phyloP scores from a whole-genome alignment of 495 filamentous ascomycete genomes.

The Neurospora tetrasperma region DNA sequence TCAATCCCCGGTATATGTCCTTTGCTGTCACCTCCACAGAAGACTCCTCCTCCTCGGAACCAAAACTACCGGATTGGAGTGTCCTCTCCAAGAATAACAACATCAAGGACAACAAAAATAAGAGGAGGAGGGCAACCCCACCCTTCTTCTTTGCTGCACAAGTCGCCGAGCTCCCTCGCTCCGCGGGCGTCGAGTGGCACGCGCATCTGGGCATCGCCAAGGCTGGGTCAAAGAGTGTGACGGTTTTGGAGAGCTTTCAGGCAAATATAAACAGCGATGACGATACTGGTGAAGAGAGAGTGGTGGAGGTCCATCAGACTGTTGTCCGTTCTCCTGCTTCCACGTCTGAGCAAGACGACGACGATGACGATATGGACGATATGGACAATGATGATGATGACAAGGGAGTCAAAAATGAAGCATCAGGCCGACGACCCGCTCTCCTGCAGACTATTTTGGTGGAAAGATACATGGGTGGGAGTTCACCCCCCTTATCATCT shows the following conservation, averaged over 20 bases:
- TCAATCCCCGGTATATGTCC: conserved; percentile 35
- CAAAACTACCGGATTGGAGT: conserved; percentile 27
- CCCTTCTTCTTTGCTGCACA: conserved; percentile 64
- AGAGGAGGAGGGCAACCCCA: conserved; percentile 28
- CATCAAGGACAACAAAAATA: conserved; percentile 1
- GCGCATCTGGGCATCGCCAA: conserved; percentile 18
- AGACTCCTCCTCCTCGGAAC: not conserved
- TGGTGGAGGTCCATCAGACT: conserved; percentile 5
- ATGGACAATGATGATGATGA: not conserved
- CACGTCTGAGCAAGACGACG: not conserved
- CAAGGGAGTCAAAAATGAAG: not conserved
- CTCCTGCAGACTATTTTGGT: conserved; percentile 18
- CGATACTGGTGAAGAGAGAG: not conserved
- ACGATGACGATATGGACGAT: not conserved
- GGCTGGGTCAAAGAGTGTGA: not conserved
- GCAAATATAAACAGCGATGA: not conserved
- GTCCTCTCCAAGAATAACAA: conserved; percentile 16
- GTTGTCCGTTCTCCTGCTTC: conserved; percentile 1
- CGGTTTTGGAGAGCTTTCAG: not conserved
- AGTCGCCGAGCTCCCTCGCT: conserved; percentile 28
- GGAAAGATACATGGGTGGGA: not conserved
- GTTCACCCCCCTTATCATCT: not conserved
- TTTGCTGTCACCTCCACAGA: conserved; percentile 9
- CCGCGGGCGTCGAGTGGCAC: conserved; percentile 25
- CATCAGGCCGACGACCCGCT: not conserved